Conservation (phyloP, 768 basidiomycete species). For the Asterophora parasitica region DNA sequence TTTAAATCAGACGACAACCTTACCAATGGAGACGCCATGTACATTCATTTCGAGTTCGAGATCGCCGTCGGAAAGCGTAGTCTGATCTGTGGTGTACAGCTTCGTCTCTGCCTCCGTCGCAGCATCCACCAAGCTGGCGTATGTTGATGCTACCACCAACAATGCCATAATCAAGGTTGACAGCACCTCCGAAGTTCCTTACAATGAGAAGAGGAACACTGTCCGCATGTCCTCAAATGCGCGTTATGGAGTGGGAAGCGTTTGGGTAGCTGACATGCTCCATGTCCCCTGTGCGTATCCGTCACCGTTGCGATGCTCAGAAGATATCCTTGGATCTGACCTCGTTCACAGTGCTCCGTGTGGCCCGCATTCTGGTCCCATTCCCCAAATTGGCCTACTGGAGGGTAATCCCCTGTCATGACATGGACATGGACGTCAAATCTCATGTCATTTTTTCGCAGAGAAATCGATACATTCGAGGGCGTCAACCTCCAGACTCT, state of each 20-base stretch:
- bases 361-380: conserved; percentile 68
- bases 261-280: conserved; percentile 61
- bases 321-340: neutral
- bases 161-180: conserved; percentile 77
- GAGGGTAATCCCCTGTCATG: conserved; percentile 37
- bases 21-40: conserved; percentile 62
- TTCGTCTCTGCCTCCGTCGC: conserved; percentile 48
- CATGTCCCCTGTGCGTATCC: conserved; percentile 56
- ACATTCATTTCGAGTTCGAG: conserved; percentile 8
- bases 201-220: conserved; percentile 58
- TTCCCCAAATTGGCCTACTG: conserved; percentile 56
- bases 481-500: conserved; percentile 63
- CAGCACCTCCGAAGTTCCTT: conserved; percentile 52
- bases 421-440: too few relatives aligned
- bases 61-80: neutral
- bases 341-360: conserved; percentile 51
- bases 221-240: conserved; percentile 58
- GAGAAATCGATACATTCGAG: conserved; percentile 79
- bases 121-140: conserved; percentile 47
- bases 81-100: conserved; percentile 21
- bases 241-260: conserved; percentile 47
- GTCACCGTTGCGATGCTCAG: neutral
- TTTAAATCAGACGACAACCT: conserved; percentile 57
- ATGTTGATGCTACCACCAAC: conserved; percentile 55
- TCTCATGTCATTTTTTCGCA: conserved; percentile 6